Conservation (phyloP, 2,329 filamentous ascomycete genomes). For the Colletotrichum graminicola region DNA sequence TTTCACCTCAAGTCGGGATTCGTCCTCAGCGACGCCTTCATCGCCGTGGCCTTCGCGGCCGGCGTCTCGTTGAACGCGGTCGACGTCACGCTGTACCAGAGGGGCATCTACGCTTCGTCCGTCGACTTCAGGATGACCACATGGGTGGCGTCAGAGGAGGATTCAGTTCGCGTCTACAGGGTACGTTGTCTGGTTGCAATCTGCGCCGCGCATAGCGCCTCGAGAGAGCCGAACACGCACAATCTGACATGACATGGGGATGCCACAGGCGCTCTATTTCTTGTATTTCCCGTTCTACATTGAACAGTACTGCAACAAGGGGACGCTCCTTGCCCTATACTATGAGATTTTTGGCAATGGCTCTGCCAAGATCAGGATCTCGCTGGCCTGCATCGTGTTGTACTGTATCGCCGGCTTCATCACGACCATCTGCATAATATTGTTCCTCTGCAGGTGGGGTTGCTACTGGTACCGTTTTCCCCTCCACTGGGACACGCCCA, state of each 20-base stretch:
- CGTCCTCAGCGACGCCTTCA: slow-evolving; percentile 5
- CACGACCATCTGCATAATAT: not conserved
- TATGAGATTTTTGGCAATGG: not conserved
- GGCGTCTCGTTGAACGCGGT: not conserved
- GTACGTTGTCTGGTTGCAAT: not conserved
- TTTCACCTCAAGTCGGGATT: not conserved
- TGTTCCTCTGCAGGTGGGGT: slow-evolving; percentile 6
- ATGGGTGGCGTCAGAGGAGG: not conserved
- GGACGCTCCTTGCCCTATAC: not conserved
- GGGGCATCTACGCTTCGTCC: not conserved
- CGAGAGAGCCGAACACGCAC: not conserved
- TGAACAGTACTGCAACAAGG: slow-evolving; percentile 6
- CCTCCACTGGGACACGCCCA: not conserved
- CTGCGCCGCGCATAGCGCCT: no score
- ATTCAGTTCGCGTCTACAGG: not conserved
- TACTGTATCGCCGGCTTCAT: not conserved
- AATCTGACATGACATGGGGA: not conserved
- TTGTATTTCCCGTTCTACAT: not conserved
- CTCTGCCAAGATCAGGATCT: not conserved
- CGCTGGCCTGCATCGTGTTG: not conserved
- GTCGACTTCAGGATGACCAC: slow-evolving; percentile 2
- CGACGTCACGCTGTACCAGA: not conserved
- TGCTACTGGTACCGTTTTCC: not conserved
- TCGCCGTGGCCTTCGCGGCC: not conserved
- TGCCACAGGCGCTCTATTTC: not conserved